These are phyloP conservation scores for Lithospermum erythrorhizon DNA, from an alignment of 257 asterid species.

Conservation along the genomic window DNA sequence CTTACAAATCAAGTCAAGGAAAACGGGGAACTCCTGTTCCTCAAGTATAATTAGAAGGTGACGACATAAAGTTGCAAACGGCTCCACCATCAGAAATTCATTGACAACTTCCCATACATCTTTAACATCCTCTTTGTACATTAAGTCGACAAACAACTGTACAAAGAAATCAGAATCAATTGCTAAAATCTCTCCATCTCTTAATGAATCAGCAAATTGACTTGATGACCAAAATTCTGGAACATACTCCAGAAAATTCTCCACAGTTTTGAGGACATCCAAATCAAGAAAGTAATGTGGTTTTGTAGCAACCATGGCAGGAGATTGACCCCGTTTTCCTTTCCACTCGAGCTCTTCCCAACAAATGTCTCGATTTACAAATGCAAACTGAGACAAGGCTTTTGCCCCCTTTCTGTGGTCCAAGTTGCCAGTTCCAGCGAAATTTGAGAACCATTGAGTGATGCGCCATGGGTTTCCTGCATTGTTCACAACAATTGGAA, in stretches of 20 bases:
- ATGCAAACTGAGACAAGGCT: conserved; percentile 85
- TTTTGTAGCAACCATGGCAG: conserved; percentile 99
- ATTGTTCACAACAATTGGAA: conserved; percentile 6
- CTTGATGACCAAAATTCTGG: conserved; percentile 90
- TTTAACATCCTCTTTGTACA: conserved; percentile 64
- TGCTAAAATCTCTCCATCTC: conserved; percentile 66
- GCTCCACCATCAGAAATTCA: conserved; percentile 57
- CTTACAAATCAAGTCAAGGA: conserved; percentile 51
- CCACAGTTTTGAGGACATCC: conserved; percentile 82
- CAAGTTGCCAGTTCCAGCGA: conserved; percentile 39
- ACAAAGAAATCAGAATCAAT: conserved; percentile 56
- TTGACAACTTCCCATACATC: conserved; percentile 72
- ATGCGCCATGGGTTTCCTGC: conserved; percentile 70
- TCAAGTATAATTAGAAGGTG: conserved; percentile 81
- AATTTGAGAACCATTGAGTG: conserved; percentile 79
- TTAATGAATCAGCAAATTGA: conserved; percentile 78
- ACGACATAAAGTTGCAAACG: conserved; percentile 69
- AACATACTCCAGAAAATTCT: conserved; percentile 83
- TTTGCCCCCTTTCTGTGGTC: conserved; percentile 87
- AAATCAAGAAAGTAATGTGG: conserved; percentile 96
- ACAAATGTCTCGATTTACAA: conserved; percentile 79
- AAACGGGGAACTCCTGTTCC: conserved; percentile 53
- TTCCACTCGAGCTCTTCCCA: conserved; percentile 99
- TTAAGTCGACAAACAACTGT: conserved; percentile 51
- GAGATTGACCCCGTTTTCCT: conserved; percentile 97